These are phyloP conservation scores for Aspergillus nidulans DNA, from an alignment of 495 filamentous ascomycete species.

Conservation along the genomic window DNA sequence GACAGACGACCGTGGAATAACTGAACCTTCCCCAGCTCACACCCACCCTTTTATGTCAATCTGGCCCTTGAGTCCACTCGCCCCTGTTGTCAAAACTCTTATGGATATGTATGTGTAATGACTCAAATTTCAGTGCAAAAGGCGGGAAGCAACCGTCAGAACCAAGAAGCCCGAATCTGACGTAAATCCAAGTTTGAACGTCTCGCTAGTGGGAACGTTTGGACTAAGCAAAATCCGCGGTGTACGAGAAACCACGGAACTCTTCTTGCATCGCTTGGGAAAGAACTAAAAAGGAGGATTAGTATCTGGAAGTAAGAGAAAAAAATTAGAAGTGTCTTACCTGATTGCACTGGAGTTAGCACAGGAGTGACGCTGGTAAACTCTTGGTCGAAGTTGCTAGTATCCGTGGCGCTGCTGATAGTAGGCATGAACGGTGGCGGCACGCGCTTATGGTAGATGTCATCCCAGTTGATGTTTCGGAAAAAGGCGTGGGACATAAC, in stretches of 20 bases:
- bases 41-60: slow-evolving; percentile 15
- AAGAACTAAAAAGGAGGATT: slow-evolving; percentile 58
- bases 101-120: slow-evolving; percentile 26
- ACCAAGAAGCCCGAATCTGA: slow-evolving; percentile 19
- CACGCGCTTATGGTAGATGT: slow-evolving; percentile 92
- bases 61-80: slow-evolving; percentile 16
- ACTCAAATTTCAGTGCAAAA: slow-evolving; percentile 20
- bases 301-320: slow-evolving; percentile 13
- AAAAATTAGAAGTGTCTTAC: slow-evolving; percentile 51
- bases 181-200: slow-evolving; percentile 17
- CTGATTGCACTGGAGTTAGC: slow-evolving; percentile 93
- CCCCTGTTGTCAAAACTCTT: slow-evolving; percentile 25
- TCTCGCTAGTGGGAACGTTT: slow-evolving; percentile 1
- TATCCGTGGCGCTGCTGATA: slow-evolving; percentile 89
- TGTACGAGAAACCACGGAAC: slow-evolving; percentile 98
- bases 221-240: slow-evolving; percentile 62
- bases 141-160: slow-evolving; percentile 12
- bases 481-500: slow-evolving; percentile 99
- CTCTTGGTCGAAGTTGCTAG: slow-evolving; percentile 97
- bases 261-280: slow-evolving; percentile 99
- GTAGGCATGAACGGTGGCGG: slow-evolving; percentile 82
- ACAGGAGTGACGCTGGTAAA: slow-evolving; percentile 99
- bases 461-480: slow-evolving; percentile 96
- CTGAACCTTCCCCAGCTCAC: neutral
- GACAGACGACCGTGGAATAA: slow-evolving; percentile 12